phyloP scores from a whole-genome alignment of 768 basidiomycete genomes.

The Trametes sanguinea region DNA sequence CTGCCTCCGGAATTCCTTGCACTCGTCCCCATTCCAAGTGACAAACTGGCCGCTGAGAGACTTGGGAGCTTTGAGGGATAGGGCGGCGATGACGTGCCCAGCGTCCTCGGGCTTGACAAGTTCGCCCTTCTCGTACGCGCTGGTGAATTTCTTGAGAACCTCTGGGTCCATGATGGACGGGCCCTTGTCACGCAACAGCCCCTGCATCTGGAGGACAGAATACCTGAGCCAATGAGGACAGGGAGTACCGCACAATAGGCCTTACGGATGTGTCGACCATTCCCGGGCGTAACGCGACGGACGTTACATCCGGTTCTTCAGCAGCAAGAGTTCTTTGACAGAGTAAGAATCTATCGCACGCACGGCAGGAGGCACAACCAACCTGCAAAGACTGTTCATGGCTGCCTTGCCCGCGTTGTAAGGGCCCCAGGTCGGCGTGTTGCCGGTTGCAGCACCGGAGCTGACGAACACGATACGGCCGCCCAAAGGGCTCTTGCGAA shows the following conservation, averaged over 20 bases:
- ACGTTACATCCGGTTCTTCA: conserved; percentile 77
- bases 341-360: not conserved
- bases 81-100: conserved; percentile 77
- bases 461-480: conserved; percentile 82
- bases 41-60: conserved; percentile 76
- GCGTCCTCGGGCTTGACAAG: conserved; percentile 74
- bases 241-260: not conserved
- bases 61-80: conserved; percentile 66
- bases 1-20: conserved; percentile 50
- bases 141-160: conserved; percentile 60
- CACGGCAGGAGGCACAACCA: conserved; percentile 7
- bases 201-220: conserved; percentile 66
- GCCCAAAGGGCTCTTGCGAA: conserved; percentile 58
- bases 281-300: conserved; percentile 83
- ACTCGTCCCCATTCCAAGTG: conserved; percentile 76
- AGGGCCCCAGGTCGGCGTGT: conserved; percentile 71
- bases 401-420: conserved; percentile 88
- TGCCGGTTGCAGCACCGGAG: conserved; percentile 79
- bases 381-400: conserved; percentile 85
- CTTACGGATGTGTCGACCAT: conserved; percentile 81
- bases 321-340: conserved; percentile 70
- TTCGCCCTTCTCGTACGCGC: conserved; percentile 60
- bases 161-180: conserved; percentile 52
- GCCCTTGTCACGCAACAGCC: conserved; percentile 51
- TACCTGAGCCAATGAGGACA: not conserved